Percentiles rank a stretch among this genome's conserved stretches.
Conservation (phyloP, 176 grass and related monocot genomes). For the Carex kokanica region DNA sequence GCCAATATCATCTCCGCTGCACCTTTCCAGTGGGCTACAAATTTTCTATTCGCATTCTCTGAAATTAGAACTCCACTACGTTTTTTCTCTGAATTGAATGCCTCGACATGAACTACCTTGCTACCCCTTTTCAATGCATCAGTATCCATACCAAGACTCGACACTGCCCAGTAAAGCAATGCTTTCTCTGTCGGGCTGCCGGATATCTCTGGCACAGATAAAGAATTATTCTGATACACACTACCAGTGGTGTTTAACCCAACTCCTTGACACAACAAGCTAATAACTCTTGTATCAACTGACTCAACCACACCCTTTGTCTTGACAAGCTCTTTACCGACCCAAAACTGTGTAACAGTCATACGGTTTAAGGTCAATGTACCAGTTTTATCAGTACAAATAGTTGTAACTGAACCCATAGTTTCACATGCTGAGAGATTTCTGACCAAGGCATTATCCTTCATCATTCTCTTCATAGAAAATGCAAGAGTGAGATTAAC, state of each 20-base stretch:
- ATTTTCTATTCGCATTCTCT: constrained; percentile 23
- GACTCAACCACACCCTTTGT: background rate
- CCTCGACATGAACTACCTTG: constrained; percentile 65
- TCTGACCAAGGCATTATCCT: constrained; percentile 77
- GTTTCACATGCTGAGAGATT: constrained; percentile 86
- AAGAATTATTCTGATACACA: constrained; percentile 41
- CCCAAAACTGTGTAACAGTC: constrained; percentile 70
- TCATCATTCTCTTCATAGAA: constrained; percentile 97
- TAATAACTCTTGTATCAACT: background rate
- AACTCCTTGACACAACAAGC: constrained; percentile 43
- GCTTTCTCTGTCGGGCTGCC: constrained; percentile 97
- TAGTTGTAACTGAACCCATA: constrained; percentile 76
- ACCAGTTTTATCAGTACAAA: constrained; percentile 90
- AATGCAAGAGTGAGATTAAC: constrained; percentile 85
- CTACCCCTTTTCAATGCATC: constrained; percentile 31
- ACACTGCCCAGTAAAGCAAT: constrained; percentile 68
- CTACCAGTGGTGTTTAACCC: constrained; percentile 77
- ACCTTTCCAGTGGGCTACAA: constrained; percentile 76
- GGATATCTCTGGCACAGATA: constrained; percentile 46
- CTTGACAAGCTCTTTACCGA: constrained; percentile 27
- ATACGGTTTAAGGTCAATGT: constrained; percentile 85
- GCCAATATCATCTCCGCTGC: constrained; percentile 76
- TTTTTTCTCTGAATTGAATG: constrained; percentile 97
- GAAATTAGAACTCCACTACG: constrained; percentile 56
- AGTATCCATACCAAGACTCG: constrained; percentile 46